Conservation (phyloP, 2,329 filamentous ascomycete genomes). For the Plectosphaerella sp. region DNA sequence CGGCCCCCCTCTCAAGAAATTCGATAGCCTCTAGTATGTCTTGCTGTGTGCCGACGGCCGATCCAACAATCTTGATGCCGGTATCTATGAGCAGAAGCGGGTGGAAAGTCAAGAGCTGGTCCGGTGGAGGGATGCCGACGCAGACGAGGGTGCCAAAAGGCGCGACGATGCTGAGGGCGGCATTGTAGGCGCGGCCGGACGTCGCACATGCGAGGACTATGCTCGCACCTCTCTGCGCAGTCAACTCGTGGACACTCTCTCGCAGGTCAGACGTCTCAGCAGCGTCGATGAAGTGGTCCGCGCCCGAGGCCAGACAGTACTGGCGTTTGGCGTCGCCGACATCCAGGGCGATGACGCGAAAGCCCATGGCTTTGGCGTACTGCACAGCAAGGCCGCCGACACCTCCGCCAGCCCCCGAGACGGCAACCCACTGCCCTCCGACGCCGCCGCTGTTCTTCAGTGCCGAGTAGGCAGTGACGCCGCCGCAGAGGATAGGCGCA, state of each 20-base stretch:
- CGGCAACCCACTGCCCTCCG: constrained; percentile 29
- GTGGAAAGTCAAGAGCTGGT: too few species aligned
- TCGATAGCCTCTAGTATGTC: too few species aligned
- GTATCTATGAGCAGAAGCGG: too few species aligned
- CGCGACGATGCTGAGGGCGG: constrained; percentile 25
- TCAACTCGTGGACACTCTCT: constrained; percentile 18
- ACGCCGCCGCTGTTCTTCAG: constrained; percentile 24
- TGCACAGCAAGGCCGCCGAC: constrained; percentile 32
- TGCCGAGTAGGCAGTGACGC: constrained; percentile 38
- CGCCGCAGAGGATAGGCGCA: constrained; percentile 36
- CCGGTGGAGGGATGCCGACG: constrained; percentile 27
- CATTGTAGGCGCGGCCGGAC: constrained; percentile 24
- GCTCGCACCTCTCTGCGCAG: constrained; percentile 14
- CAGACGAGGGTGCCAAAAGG: constrained; percentile 34
- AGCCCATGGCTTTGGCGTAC: constrained; percentile 36
- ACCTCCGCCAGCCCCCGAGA: constrained; percentile 33
- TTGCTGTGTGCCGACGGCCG: too few species aligned
- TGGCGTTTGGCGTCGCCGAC: constrained; percentile 22
- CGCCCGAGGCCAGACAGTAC: constrained; percentile 24
- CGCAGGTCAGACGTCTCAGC: constrained; percentile 13
- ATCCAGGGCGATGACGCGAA: constrained; percentile 32
- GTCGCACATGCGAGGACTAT: constrained; percentile 27
- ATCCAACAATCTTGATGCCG: too few species aligned
- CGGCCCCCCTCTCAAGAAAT: too few species aligned
- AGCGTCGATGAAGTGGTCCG: constrained; percentile 32